Base-by-base conservation (phyloP, 1,284 basidiomycete genomes). In the Afroboletus lepidellus region DNA sequence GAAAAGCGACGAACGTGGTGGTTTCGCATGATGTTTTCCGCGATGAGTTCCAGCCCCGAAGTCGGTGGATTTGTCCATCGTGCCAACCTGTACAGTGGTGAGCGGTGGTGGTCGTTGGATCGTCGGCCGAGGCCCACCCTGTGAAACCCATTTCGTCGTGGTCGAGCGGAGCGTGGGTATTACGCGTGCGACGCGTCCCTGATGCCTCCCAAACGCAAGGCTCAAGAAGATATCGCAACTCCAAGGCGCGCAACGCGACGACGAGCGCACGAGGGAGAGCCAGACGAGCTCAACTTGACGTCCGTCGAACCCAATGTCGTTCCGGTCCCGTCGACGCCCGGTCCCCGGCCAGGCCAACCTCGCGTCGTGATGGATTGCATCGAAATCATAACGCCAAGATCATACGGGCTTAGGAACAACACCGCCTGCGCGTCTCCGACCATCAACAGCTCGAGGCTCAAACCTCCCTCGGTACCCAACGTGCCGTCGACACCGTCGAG, bases 51-150 rank as follows among this genome's bases (percentile, higher is more conserved):
- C 16, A 90, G 66, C 20, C 85, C 86, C 47, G 79, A 77, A 9
- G 83, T 77, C 8, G 87, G 88, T 15, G 88, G 86, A 69, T 90
- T 89, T 20, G 81, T 78, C 88, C 88, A 91, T 58, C 88, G 79
- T 42, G 86, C 88, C 45, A 90, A 70, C 37, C 87, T 90, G 59
- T 11, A 46, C 37, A 13, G 15, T 30, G 21, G 53, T 50, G 53
- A 55, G 51, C 46, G 46, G 41, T 25, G 29, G 36, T 53, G 33
- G 20, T 36, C 2, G 43, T 36, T 11, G 1, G 45, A 63, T n/a
- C n/a, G n/a, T n/a, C n/a, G n/a, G n/a, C n/a, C n/a, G n/a, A n/a
- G n/a, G n/a, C 65, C 38, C 60, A 84, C 83, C 81, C 83, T 51
- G 84, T 86, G 48, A 85, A 83, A 20, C 84, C 84, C 83, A 86